phyloP scores from a whole-genome alignment of 2,329 filamentous ascomycete species.

The Cladosporium sp. region DNA sequence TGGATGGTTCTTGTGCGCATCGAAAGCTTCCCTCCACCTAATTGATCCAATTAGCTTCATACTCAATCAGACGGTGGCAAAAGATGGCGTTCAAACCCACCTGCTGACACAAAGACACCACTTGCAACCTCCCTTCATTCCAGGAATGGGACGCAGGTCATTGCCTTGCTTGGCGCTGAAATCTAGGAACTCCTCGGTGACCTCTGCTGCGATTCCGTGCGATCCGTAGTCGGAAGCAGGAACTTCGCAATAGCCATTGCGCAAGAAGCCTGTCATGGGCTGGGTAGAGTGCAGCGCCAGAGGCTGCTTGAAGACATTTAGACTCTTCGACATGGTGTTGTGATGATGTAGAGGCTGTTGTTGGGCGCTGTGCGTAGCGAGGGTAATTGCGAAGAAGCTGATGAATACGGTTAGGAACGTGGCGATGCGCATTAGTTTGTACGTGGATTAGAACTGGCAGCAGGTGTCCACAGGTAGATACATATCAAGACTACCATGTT shows the following conservation, averaged over 20 bases:
- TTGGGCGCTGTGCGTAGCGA: conserved; percentile 11
- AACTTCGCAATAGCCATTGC: conserved; percentile 58
- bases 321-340: conserved; percentile 32
- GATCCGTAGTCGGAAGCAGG: conserved; percentile 54
- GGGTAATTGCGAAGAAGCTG: background rate
- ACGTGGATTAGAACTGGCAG: background rate
- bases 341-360: conserved; percentile 17
- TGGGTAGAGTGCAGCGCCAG: conserved; percentile 54
- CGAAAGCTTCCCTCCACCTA: conserved; percentile 50
- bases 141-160: conserved; percentile 49
- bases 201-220: conserved; percentile 55
- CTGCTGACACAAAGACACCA: conserved; percentile 60
- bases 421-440: background rate
- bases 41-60: background rate
- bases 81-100: conserved; percentile 37
- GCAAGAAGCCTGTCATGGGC: conserved; percentile 58
- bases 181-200: conserved; percentile 60
- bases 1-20: conserved; percentile 45
- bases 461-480: background rate
- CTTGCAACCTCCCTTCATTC: conserved; percentile 55
- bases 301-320: conserved; percentile 54
- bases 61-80: background rate
- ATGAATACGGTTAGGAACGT: background rate
- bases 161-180: conserved; percentile 57
- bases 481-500: background rate